phyloP scores from a whole-genome alignment of 768 basidiomycete species.

The Serendipita sp. region DNA sequence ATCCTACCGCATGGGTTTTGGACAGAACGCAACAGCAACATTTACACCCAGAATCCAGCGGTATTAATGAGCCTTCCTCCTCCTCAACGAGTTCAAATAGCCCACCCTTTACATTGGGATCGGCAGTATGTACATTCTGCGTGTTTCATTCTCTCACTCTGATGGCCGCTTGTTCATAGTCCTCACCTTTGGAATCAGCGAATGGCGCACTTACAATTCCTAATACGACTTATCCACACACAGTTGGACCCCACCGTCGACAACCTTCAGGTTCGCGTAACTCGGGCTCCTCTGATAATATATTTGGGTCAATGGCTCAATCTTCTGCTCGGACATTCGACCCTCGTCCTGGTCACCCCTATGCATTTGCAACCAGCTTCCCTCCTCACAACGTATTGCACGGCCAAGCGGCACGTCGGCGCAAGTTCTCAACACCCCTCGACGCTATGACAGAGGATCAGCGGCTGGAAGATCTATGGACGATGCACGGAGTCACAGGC shows the following conservation, averaged over 20 bases:
- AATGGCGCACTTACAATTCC: neutral
- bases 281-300: neutral
- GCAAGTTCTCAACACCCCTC: neutral
- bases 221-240: neutral
- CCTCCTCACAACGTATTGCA: neutral
- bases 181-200: neutral
- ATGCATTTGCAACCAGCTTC: neutral
- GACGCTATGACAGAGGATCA: conserved; percentile 1
- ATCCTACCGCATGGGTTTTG: neutral
- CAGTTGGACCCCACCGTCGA: neutral
- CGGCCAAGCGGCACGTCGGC: neutral
- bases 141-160: neutral
- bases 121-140: neutral
- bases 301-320: neutral
- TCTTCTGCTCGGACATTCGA: neutral
- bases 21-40: neutral
- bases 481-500: neutral
- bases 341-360: neutral
- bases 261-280: neutral
- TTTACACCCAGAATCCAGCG: neutral
- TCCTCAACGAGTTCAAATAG: neutral
- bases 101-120: neutral
- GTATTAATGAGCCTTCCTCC: neutral
- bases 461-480: neutral
- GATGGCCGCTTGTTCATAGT: neutral